A percentile compares a stretch with the other conserved stretches of the same genome.
Evolutionary conservation across 768 basidiomycete genomes (phyloP).

Genomic region (Fomitopsis pulvina): DNA sequence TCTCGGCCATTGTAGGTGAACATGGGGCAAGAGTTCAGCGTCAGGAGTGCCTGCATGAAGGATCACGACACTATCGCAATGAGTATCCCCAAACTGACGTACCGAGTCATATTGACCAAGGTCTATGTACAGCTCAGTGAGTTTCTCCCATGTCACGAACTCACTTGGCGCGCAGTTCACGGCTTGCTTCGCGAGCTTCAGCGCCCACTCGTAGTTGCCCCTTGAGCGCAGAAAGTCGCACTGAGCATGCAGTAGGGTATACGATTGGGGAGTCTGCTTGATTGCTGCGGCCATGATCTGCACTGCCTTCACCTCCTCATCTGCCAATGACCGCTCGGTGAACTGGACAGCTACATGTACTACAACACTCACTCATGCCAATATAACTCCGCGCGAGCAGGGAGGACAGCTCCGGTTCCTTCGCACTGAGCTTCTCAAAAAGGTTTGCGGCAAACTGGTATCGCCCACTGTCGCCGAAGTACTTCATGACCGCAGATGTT

Average conservation of each 20-base stretch:
- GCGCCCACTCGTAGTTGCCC: conserved; percentile 80
- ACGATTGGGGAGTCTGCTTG: conserved; percentile 82
- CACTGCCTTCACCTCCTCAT: conserved; percentile 97
- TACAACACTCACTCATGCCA: conserved; percentile 81
- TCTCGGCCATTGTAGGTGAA: conserved; percentile 98
- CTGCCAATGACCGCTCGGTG: conserved; percentile 32
- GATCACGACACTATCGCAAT: too few relatives aligned
- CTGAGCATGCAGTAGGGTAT: conserved; percentile 90
- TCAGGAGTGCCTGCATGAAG: conserved; percentile 63
- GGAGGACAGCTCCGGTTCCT: conserved; percentile 85
- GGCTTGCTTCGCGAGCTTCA: conserved; percentile 87
- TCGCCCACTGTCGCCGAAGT: conserved; percentile 89
- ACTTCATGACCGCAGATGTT: conserved; percentile 91
- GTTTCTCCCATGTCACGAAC: conserved; percentile 98
- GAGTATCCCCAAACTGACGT: too few relatives aligned
- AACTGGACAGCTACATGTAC: background rate
- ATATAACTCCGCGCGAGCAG: conserved; percentile 87
- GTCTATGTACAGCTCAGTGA: conserved; percentile 93
- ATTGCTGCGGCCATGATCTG: conserved; percentile 87
- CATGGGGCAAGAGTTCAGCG: conserved; percentile 99
- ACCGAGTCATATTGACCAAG: conserved; percentile 76
- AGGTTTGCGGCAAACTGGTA: conserved; percentile 86
- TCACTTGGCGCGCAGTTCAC: conserved; percentile 99
- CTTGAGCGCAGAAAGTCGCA: conserved; percentile 91
- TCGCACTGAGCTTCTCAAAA: conserved; percentile 83